Base-by-base conservation (phyloP, 371 early-diverging fungal genomes). In the Chytridium lagenaria region DNA sequence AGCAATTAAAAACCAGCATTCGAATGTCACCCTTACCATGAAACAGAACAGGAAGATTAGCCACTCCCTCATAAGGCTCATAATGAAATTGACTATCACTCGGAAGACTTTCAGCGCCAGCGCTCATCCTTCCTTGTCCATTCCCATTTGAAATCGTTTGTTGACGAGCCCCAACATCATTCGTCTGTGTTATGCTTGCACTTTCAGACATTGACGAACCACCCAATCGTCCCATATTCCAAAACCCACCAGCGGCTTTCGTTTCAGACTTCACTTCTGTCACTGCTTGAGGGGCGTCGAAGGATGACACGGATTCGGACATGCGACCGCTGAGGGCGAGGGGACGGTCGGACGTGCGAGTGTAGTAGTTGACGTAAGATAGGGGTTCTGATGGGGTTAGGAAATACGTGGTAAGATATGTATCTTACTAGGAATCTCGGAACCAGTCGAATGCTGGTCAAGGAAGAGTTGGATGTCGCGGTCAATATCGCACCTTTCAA, bases 381-480 rank as follows among this genome's bases (percentile, higher is more conserved):
- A 77, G 70, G 7, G 83, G 80, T 44, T 34, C 80, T 79, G 39
- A 5, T n/a, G 12, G 2, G 0, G 51, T 50, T 38, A 38, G 50
- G 71, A 15, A 23, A 36, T 2, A 28, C 19, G 57, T 37, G n/a
- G 15, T 65, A 31, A 59, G 23, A 16, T 19, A 23, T 34, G 7
- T 55, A 1, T 1, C 77, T 73, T 73, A 71, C 86, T 76, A 1
- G 91, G 88, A 23, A 83, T 81, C 3, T 78, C 81, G 16, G 81
- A 71, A 0, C 96, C 96, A 0, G 96, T 95, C 1, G 91, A 89
- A 73, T 85, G 87, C 33, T 82, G 83, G 22, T 89, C 83, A 36
- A 95, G 85, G 61, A 94, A 94, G 15, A 79, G 70, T 2, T 87
- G 77, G 38, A 96, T 86, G 70, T 96, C 94, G 31, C 85, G 81